These are phyloP conservation scores for Flaveria linearis DNA, from an alignment of 129 eudicot species.

Conservation along the genomic window DNA sequence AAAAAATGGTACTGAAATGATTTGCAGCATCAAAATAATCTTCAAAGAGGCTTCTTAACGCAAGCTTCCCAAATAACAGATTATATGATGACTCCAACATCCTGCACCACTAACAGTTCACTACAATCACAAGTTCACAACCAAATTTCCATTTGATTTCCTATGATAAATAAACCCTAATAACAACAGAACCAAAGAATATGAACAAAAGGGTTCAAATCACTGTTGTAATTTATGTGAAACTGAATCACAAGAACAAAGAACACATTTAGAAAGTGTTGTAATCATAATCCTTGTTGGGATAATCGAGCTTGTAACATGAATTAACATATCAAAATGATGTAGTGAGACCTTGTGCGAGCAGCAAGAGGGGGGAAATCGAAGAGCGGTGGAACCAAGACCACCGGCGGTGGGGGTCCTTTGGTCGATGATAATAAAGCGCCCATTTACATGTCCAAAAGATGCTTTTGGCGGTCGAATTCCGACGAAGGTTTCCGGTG, in stretches of 20 bases:
- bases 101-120: slow-evolving; percentile 46
- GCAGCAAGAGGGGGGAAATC: slow-evolving; percentile 97
- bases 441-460: slow-evolving; percentile 52
- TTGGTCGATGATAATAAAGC: slow-evolving; percentile 40
- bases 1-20: slow-evolving; percentile 75
- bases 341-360: slow-evolving; percentile 61
- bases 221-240: not conserved
- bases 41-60: slow-evolving; percentile 74
- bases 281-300: too few species aligned
- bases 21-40: slow-evolving; percentile 88
- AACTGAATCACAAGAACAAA: not conserved
- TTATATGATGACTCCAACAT: slow-evolving; percentile 95
- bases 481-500: slow-evolving; percentile 1
- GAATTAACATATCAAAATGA: too few species aligned
- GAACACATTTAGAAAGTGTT: not conserved
- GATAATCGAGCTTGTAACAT: too few species aligned
- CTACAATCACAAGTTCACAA: not conserved
- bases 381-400: slow-evolving; percentile 93
- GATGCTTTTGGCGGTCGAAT: not conserved
- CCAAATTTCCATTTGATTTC: too few species aligned
- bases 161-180: too few species aligned
- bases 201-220: not conserved
- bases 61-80: slow-evolving; percentile 84
- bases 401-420: slow-evolving; percentile 82
- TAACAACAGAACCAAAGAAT: too few species aligned